A percentile compares a stretch with the other conserved stretches of the same genome.
Evolutionary conservation across 2,329 filamentous ascomycete genomes (phyloP).

Genomic region (Aspergillus sp.): DNA sequence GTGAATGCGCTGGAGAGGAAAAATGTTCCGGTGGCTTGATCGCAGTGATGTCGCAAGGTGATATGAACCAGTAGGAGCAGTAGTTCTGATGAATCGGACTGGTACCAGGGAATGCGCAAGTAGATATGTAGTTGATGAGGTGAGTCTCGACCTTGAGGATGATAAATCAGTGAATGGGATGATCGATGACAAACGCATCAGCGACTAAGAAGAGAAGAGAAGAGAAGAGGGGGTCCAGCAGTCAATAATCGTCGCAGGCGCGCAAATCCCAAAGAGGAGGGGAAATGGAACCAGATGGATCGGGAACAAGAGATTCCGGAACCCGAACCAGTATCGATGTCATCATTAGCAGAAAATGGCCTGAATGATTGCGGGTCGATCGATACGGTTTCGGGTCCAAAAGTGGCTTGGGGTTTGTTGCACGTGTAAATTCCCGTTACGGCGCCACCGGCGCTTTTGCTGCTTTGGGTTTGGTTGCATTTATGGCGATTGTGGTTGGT

Average conservation of each 20-base stretch:
- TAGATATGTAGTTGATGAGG: neutral
- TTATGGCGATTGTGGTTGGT: neutral
- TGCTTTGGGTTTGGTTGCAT: neutral
- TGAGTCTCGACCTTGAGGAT: constrained; percentile 1
- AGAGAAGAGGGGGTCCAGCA: neutral
- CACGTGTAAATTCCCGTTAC: neutral
- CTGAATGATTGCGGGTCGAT: constrained; percentile 1
- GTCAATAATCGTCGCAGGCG: neutral
- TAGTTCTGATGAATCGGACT: neutral
- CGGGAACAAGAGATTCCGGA: constrained; percentile 1
- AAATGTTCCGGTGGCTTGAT: neutral
- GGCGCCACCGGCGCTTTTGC: constrained; percentile 4
- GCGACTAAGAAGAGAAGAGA: neutral
- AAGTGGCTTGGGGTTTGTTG: neutral
- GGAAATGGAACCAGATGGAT: too few relatives aligned
- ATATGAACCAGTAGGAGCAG: neutral
- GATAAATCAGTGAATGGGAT: neutral
- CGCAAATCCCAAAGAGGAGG: neutral
- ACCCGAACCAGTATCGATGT: constrained; percentile 1
- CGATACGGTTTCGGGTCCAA: neutral
- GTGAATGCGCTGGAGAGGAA: neutral
- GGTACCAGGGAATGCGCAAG: neutral
- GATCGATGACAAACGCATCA: neutral
- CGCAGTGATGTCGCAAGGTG: neutral
- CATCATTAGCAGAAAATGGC: neutral